Evolutionary conservation across 371 early-diverging fungal genomes (phyloP), one percentile per base, ranked within the genome.

Genomic region (Lichtheimia hyalospora): DNA sequence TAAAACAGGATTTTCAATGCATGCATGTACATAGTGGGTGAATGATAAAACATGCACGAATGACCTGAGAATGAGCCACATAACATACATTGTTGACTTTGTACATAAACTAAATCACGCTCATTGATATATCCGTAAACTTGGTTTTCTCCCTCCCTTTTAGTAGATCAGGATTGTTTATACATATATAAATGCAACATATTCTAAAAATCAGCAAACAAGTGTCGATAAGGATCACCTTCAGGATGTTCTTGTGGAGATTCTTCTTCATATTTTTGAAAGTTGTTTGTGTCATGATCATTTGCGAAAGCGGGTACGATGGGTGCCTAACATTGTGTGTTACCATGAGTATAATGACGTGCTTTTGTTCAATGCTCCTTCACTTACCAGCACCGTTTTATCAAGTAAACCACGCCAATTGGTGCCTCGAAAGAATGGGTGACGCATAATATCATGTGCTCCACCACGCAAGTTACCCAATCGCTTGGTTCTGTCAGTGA

Each of bases 401-500:
- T 86, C 80, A 18, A 88, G 54, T 16, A 95, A 66, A 21, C 82
- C 88, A 40, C 85, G 74, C 93, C 94, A 96, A 66, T 94, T 89
- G 3, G 92, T 89, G 14, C 81, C 86, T 18, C 85, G 77, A 70
- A 96, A 94, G 91, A 93, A 95, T 57, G 89, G 84, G 73, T 96
- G 96, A 27, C 77, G 83, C 66, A 89, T 91, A 50, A 96, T 86
- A 72, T 89, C 71, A 23, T 73, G 67, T 14, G 73, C 73, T 13
- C 74, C 76, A 5, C 71, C 73, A 52, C 66, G 67, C 25, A 71
- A 46, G 42, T 92, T 92, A 0, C 92, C 94, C 28, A 91, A 75
- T 48, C 94, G 81, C 62, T 87, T 86, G 5, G 88, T 88, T 42
- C 85, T 70, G 77, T 93, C 92, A 13, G 87, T 69, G 15, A 89